phyloP scores from a whole-genome alignment of 83 land plant genomes.

The Picea abies region DNA sequence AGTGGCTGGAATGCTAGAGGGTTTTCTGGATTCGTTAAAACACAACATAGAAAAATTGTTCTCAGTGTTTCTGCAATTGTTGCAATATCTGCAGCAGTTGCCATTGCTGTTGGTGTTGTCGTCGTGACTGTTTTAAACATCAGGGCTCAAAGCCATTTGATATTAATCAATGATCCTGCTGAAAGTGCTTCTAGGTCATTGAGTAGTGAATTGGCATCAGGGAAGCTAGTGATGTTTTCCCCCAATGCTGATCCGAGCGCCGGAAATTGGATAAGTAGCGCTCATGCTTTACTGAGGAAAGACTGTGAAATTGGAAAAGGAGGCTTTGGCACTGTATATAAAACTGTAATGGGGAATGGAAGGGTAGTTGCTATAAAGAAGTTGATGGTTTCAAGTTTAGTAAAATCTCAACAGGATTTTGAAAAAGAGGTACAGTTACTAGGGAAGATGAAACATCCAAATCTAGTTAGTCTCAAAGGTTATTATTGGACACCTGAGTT shows the following conservation, averaged over 20 bases:
- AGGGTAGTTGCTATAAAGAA: conserved; percentile 90
- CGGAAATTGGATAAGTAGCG: conserved; percentile 62
- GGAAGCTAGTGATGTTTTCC: conserved; percentile 93
- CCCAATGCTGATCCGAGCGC: conserved; percentile 42
- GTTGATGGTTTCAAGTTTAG: conserved; percentile 77
- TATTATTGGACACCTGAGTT: conserved; percentile 94
- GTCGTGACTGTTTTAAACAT: conserved; percentile 69
- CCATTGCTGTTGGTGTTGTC: conserved; percentile 71
- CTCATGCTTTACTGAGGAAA: conserved; percentile 83
- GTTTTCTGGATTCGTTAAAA: background rate
- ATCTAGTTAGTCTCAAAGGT: conserved; percentile 80
- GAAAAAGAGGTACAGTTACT: conserved; percentile 79
- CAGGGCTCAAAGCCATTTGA: conserved; percentile 42
- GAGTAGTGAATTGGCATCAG: conserved; percentile 37
- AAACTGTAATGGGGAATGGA: conserved; percentile 76
- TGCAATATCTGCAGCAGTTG: conserved; percentile 81
- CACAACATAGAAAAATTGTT: conserved; percentile 40
- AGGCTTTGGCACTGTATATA: conserved; percentile 92
- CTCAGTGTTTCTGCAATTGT: conserved; percentile 87
- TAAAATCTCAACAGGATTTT: conserved; percentile 87
- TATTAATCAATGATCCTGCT: background rate
- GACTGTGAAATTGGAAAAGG: conserved; percentile 93
- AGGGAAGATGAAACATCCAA: conserved; percentile 66
- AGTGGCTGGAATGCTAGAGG: conserved; percentile 12
- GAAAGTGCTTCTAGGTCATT: conserved; percentile 25